Evolutionary conservation across 768 basidiomycete genomes (phyloP).

Genomic region (Roridomyces roridus): DNA sequence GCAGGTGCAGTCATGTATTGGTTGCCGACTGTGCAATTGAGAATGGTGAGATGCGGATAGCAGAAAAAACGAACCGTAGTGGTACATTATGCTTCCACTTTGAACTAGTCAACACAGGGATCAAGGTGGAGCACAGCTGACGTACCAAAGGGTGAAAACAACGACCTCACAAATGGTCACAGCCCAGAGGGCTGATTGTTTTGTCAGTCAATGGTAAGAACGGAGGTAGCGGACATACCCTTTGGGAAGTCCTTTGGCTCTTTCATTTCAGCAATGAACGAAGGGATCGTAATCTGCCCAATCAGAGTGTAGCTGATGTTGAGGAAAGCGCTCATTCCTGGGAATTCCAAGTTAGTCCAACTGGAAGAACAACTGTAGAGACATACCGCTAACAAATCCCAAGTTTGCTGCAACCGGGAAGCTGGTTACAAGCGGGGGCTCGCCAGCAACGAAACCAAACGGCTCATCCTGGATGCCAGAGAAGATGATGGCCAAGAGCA

Average conservation of each 20-base stretch:
- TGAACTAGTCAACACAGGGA: background rate
- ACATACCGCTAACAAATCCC: slow-evolving; percentile 40
- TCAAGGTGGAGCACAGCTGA: background rate
- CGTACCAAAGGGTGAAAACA: slow-evolving; percentile 42
- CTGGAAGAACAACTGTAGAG: background rate
- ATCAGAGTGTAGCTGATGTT: slow-evolving; percentile 52
- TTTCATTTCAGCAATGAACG: slow-evolving; percentile 54
- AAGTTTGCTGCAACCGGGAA: slow-evolving; percentile 41
- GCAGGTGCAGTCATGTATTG: slow-evolving; percentile 52
- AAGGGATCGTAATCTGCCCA: slow-evolving; percentile 50
- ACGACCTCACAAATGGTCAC: slow-evolving; percentile 47
- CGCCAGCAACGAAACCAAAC: slow-evolving; percentile 42
- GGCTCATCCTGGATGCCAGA: slow-evolving; percentile 47
- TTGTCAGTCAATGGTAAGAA: background rate
- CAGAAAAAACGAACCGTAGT: slow-evolving; percentile 24
- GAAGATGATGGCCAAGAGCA: slow-evolving; percentile 48
- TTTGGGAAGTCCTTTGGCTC: slow-evolving; percentile 52
- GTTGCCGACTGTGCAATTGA: slow-evolving; percentile 27
- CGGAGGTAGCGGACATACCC: slow-evolving; percentile 28
- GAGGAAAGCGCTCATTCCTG: slow-evolving; percentile 51
- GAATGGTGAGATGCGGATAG: background rate
- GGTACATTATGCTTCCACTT: slow-evolving; percentile 46
- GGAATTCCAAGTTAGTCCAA: background rate
- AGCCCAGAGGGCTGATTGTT: slow-evolving; percentile 44
- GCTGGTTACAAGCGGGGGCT: slow-evolving; percentile 42